Conservation (phyloP, 129 eudicot genomes). For the Saussurea involucrata region DNA sequence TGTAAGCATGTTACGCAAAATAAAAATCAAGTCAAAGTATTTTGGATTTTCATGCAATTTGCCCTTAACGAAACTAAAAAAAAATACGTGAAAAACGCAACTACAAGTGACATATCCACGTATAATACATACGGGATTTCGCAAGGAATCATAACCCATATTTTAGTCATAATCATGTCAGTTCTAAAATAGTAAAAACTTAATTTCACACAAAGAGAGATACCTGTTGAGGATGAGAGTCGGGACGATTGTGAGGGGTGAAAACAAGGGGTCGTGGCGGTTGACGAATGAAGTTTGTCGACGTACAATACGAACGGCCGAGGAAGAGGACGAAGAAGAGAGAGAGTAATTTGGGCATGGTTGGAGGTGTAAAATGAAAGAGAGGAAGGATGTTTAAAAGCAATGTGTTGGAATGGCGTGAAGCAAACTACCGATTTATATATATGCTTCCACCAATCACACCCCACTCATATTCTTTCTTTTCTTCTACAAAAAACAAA, state of each 20-base stretch:
- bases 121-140: neutral
- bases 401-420: conserved; percentile 29
- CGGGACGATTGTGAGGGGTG: conserved; percentile 39
- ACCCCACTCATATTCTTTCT: conserved; percentile 3
- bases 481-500: neutral
- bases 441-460: conserved; percentile 31
- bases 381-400: neutral
- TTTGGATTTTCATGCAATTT: neutral
- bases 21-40: neutral
- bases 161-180: neutral
- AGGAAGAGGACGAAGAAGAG: neutral
- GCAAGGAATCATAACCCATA: neutral
- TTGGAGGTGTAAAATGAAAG: neutral
- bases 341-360: conserved; percentile 1
- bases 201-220: neutral
- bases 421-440: conserved; percentile 27
- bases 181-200: neutral
- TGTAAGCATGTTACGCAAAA: neutral
- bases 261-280: conserved; percentile 44
- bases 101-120: neutral
- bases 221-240: conserved; percentile 70
- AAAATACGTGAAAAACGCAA: neutral
- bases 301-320: neutral
- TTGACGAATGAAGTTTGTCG: conserved; percentile 38
- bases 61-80: neutral